Percentiles rank a stretch among this genome's conserved stretches.
These are phyloP conservation scores for Paecilomyces niveus DNA, from an alignment of 2,329 filamentous ascomycete genomes.

Conservation along the genomic window DNA sequence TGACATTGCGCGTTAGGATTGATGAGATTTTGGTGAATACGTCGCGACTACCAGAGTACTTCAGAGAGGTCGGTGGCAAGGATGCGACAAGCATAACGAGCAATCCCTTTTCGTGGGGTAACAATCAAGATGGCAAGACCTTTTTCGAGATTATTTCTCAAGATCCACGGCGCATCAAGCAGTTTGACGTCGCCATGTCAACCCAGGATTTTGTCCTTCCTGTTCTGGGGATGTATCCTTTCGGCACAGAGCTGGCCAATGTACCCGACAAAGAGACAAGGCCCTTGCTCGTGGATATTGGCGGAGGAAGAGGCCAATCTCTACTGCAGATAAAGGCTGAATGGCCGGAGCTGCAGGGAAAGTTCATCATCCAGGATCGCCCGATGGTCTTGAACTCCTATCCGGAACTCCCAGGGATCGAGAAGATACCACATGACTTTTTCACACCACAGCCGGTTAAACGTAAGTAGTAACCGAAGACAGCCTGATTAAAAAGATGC, in stretches of 20 bases:
- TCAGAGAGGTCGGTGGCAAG: constrained; percentile 7
- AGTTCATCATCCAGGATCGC: constrained; percentile 20
- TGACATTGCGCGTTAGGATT: constrained; percentile 4
- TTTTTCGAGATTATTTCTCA: constrained; percentile 18
- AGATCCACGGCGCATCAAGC: constrained; percentile 13
- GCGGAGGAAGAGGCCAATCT: constrained; percentile 13
- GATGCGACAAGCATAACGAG: constrained; percentile 9
- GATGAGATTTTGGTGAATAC: constrained; percentile 16
- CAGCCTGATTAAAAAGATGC: not conserved
- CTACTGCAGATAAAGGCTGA: constrained; percentile 12
- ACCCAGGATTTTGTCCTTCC: constrained; percentile 11
- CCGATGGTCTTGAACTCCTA: constrained; percentile 15
- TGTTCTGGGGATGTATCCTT: constrained; percentile 15
- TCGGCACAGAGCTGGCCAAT: constrained; percentile 4
- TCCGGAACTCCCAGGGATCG: constrained; percentile 14
- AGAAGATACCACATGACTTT: constrained; percentile 21
- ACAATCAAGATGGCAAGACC: constrained; percentile 13
- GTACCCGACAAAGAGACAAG: constrained; percentile 1
- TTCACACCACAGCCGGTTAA: constrained; percentile 19
- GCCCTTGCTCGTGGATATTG: constrained; percentile 7
- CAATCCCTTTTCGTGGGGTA: constrained; percentile 14
- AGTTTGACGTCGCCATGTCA: constrained; percentile 14
- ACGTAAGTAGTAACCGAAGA: constrained; percentile 9
- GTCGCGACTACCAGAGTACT: constrained; percentile 14
- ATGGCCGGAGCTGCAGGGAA: constrained; percentile 8